phyloP scores from a whole-genome alignment of 371 early-diverging fungal genomes.

The Syncephalastrum contaminatum region DNA sequence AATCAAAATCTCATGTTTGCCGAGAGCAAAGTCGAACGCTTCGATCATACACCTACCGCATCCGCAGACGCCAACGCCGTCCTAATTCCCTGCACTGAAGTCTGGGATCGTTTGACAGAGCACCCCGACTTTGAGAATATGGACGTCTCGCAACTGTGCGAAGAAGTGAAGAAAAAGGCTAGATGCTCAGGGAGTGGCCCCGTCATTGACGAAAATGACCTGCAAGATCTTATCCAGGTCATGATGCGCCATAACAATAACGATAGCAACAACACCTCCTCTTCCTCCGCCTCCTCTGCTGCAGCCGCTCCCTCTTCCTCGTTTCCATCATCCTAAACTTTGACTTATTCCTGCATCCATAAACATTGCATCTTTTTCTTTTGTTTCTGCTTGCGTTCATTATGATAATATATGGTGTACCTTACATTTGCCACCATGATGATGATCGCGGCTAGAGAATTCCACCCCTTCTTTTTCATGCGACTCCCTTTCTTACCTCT shows the following conservation, averaged over 20 bases:
- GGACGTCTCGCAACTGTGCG: slow-evolving; percentile 36
- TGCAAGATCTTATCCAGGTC: slow-evolving; percentile 22
- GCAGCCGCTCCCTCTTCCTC: not conserved
- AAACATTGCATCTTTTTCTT: not conserved
- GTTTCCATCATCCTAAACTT: not conserved
- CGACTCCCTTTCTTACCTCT: not conserved
- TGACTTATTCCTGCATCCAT: not conserved
- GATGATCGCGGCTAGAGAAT: not conserved
- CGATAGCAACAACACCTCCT: not conserved
- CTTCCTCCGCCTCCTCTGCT: not conserved
- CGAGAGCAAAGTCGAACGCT: slow-evolving; percentile 14
- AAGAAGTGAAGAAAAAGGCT: slow-evolving; percentile 52
- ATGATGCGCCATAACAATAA: too few relatives aligned
- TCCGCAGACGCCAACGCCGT: slow-evolving; percentile 7
- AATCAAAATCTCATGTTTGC: slow-evolving; percentile 12
- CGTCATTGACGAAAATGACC: slow-evolving; percentile 46
- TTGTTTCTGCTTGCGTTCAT: not conserved
- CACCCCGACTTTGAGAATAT: slow-evolving; percentile 58
- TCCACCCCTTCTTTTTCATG: slow-evolving; percentile 5
- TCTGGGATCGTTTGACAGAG: slow-evolving; percentile 54
- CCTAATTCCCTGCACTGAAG: slow-evolving; percentile 39
- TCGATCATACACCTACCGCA: slow-evolving; percentile 19
- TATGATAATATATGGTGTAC: too few relatives aligned
- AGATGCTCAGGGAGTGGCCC: slow-evolving; percentile 59
- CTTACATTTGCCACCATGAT: too few relatives aligned